Base-by-base conservation (phyloP, 176 grass and related monocot species). In the Avena atlantica region DNA sequence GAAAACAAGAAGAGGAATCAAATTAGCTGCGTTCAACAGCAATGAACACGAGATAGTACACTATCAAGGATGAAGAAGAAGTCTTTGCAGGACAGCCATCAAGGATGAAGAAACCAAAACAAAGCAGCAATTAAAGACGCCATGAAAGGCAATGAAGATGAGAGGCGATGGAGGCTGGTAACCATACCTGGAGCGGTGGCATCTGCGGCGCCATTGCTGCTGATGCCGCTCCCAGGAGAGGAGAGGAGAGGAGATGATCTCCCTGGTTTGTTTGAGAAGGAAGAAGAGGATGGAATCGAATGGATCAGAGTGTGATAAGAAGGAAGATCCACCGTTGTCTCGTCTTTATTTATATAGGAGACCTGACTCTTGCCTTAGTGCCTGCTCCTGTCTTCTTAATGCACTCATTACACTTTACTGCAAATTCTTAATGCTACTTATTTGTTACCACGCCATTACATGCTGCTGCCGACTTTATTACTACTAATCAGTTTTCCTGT, bases 191-290 rank as follows among this genome's bases (percentile, higher is more conserved):
- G 83, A 90, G 60, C 59, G 89, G 83, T 69, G 75, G 83, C 70
- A 8, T 69, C 21, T 15, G 86, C 65, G 21, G 48, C 89, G 87
- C 92, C 92, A 97, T 97, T 84, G 84, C 73, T 88, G 80, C 53
- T 20, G 9, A 19, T 12, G 19, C 4, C 9, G 2, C 17, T 3
- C 24, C 31, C 31, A 34, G 31, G 31, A 34, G 31, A 34, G 31
- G 31, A 34, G 31, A 11, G 12, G 70, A 34, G 31, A 11, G 12
- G 70, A 23, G 40, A 21, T 72, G 61, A 64, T 27, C 61, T 14
- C 40, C 9, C 9, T 20, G 17, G 31, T 34, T 36, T 70, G 66
- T 20, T 20, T 20, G 34, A 16, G 13, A 8, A 20, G 5, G 17
- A 31, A 12, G 21, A 51, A 27, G 6, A 23, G 45, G 47, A 9